phyloP scores from a whole-genome alignment of 805 yeast genomes.

The Wickerhamomyces queroliae region DNA sequence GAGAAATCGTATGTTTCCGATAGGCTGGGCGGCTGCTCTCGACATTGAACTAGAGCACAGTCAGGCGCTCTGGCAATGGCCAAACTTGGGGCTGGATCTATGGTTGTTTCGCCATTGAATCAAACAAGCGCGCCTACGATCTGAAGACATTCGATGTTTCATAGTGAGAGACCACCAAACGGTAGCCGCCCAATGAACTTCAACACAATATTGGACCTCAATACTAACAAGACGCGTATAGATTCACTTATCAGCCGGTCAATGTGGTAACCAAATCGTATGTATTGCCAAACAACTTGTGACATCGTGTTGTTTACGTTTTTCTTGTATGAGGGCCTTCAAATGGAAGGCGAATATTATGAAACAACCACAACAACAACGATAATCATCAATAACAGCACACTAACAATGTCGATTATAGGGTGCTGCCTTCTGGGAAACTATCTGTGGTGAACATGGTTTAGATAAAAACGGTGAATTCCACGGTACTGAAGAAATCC shows the following conservation, averaged over 20 bases:
- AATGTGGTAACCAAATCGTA: conserved; percentile 97
- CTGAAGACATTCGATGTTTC: too few relatives aligned
- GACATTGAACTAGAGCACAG: conserved; percentile 7
- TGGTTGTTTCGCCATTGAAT: too few relatives aligned
- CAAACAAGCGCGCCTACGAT: too few relatives aligned
- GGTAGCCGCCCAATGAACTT: too few relatives aligned
- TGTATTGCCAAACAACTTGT: conserved; percentile 30
- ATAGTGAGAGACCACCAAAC: too few relatives aligned
- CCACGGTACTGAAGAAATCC: conserved; percentile 52
- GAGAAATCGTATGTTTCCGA: conserved; percentile 17
- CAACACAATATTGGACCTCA: not conserved
- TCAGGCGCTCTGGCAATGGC: too few relatives aligned
- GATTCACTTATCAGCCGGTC: conserved; percentile 97
- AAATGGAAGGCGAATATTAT: not conserved
- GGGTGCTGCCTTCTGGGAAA: conserved; percentile 95
- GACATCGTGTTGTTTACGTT: too few relatives aligned
- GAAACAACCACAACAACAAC: not conserved
- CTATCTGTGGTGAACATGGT: conserved; percentile 85
- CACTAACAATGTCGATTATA: conserved; percentile 16
- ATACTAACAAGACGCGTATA: conserved; percentile 24
- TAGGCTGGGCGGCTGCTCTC: conserved; percentile 2
- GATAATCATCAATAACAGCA: too few relatives aligned
- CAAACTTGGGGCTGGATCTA: too few relatives aligned
- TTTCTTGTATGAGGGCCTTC: too few relatives aligned
- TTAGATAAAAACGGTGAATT: conserved; percentile 70